phyloP scores from a whole-genome alignment of 495 filamentous ascomycete species.

The Xylaria intraflava region DNA sequence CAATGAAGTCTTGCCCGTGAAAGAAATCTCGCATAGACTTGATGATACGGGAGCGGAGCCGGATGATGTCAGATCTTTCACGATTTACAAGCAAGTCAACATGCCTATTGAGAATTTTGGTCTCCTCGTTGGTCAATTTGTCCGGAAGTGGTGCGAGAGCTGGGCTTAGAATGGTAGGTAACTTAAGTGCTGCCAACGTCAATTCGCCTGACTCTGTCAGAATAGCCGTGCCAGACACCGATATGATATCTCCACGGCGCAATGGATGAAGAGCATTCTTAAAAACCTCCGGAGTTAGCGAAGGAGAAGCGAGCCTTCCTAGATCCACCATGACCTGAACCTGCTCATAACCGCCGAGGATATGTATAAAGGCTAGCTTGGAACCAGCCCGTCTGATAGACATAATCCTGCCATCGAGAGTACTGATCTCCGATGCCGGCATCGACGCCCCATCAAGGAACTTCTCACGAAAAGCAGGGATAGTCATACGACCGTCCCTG shows the following conservation, averaged over 20 bases:
- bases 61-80: slow-evolving; percentile 57
- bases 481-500: slow-evolving; percentile 24
- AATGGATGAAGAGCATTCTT: slow-evolving; percentile 25
- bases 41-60: slow-evolving; percentile 66
- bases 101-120: slow-evolving; percentile 61
- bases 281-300: slow-evolving; percentile 12
- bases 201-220: slow-evolving; percentile 70
- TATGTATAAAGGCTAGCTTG: slow-evolving; percentile 78
- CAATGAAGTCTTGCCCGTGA: slow-evolving; percentile 61
- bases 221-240: slow-evolving; percentile 62
- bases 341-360: slow-evolving; percentile 61
- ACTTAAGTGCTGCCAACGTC: slow-evolving; percentile 57
- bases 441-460: slow-evolving; percentile 18
- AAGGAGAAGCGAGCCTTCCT: slow-evolving; percentile 37
- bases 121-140: slow-evolving; percentile 57
- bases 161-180: slow-evolving; percentile 68
- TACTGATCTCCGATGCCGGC: slow-evolving; percentile 34
- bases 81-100: slow-evolving; percentile 74
- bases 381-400: slow-evolving; percentile 41
- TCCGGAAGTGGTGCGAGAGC: slow-evolving; percentile 68
- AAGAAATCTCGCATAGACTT: slow-evolving; percentile 70
- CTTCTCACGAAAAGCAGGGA: slow-evolving; percentile 35
- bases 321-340: slow-evolving; percentile 71
- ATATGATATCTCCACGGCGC: slow-evolving; percentile 25
- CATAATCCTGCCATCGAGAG: slow-evolving; percentile 42